Evolutionary conservation across 805 yeast genomes (phyloP).

Genomic region (Yarrowia porcina): DNA sequence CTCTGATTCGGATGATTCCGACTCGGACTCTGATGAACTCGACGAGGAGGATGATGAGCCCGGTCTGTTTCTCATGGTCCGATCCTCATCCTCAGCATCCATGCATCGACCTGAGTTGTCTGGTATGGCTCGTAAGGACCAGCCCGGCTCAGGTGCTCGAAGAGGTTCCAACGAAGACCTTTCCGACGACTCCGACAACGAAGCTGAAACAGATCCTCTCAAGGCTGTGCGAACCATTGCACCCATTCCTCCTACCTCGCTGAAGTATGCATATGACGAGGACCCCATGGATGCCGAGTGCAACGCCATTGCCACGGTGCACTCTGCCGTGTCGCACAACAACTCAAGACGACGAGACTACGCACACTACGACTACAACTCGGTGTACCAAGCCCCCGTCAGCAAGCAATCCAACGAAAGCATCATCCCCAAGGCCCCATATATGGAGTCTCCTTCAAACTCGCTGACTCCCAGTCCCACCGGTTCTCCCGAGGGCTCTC

Average conservation of each 20-base stretch:
- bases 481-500: conserved; percentile 12
- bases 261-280: conserved; percentile 71
- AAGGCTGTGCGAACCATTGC: conserved; percentile 57
- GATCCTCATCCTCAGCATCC: conserved; percentile 39
- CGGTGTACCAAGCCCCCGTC: conserved; percentile 30
- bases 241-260: conserved; percentile 77
- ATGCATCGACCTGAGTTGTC: conserved; percentile 32
- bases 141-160: neutral
- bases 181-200: neutral
- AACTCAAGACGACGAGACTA: conserved; percentile 42
- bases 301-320: conserved; percentile 36
- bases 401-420: neutral
- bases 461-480: conserved; percentile 15
- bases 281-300: conserved; percentile 46
- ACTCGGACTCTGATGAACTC: conserved; percentile 40
- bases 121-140: conserved; percentile 14
- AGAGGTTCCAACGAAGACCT: neutral
- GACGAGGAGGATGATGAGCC: conserved; percentile 59
- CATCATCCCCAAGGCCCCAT: conserved; percentile 22
- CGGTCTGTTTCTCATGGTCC: conserved; percentile 62
- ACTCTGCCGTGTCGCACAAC: conserved; percentile 63
- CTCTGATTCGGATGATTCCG: conserved; percentile 27
- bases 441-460: conserved; percentile 22
- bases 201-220: conserved; percentile 19
- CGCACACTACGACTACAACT: conserved; percentile 34